Evolutionary conservation across 495 filamentous ascomycete species (phyloP).

Genomic region (Terfezia claveryi): DNA sequence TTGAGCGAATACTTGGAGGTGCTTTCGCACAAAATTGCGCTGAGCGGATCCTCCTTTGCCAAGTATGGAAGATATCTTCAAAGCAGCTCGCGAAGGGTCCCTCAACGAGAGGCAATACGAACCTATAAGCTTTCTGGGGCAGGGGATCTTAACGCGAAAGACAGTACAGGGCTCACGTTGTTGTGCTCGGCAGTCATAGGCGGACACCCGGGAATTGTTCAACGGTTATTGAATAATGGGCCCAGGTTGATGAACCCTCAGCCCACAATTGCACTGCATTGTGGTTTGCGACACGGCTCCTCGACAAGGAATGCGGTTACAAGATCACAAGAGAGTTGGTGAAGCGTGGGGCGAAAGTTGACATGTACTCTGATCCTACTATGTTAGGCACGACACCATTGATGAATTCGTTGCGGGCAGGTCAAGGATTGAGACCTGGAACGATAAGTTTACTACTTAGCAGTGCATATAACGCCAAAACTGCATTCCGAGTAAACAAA

Average conservation of each 20-base stretch:
- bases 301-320: background rate
- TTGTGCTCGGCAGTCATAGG: conserved; percentile 20
- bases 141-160: conserved; percentile 7
- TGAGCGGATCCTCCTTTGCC: no score
- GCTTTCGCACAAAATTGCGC: no score
- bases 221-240: conserved; percentile 15
- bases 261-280: background rate
- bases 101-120: conserved; percentile 4
- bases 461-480: background rate
- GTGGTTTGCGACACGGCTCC: background rate
- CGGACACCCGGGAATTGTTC: conserved; percentile 18
- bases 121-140: conserved; percentile 3
- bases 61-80: no score
- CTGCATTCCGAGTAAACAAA: background rate
- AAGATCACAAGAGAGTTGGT: background rate
- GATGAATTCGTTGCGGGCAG: conserved; percentile 17
- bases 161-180: conserved; percentile 16
- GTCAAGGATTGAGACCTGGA: conserved; percentile 18
- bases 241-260: conserved; percentile 12
- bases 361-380: background rate
- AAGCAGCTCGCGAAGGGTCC: background rate
- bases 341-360: background rate
- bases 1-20: no score
- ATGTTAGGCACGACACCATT: conserved; percentile 1
- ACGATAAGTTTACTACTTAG: conserved; percentile 9